These are phyloP conservation scores for Sutorius eximius DNA, from an alignment of 1,284 basidiomycete genomes.

Conservation along the genomic window DNA sequence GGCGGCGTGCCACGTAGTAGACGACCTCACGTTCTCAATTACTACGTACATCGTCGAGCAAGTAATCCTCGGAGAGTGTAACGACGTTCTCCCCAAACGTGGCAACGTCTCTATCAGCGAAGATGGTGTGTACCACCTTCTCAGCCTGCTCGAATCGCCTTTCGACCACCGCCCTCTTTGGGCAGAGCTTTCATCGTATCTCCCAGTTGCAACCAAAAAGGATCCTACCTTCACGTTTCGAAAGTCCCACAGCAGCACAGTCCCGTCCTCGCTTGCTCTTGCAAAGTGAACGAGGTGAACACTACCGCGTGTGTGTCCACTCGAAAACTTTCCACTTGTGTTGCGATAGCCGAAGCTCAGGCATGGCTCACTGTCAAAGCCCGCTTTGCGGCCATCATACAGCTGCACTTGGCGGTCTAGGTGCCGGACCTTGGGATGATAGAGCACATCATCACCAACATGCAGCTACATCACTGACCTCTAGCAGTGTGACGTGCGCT, in stretches of 20 bases:
- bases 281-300: slow-evolving; percentile 43
- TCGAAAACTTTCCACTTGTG: slow-evolving; percentile 18
- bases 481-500: slow-evolving; percentile 44
- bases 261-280: slow-evolving; percentile 47
- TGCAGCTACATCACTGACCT: slow-evolving; percentile 38
- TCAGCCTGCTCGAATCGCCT: slow-evolving; percentile 35
- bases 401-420: slow-evolving; percentile 49
- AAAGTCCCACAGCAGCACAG: slow-evolving; percentile 51
- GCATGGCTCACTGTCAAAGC: slow-evolving; percentile 41
- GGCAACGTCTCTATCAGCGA: slow-evolving; percentile 41
- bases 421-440: slow-evolving; percentile 43
- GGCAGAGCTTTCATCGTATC: slow-evolving; percentile 24
- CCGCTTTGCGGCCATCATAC: slow-evolving; percentile 44
- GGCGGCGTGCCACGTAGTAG: slow-evolving; percentile 11
- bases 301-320: slow-evolving; percentile 33
- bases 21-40: slow-evolving; percentile 1
- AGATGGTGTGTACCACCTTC: slow-evolving; percentile 44
- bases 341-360: slow-evolving; percentile 46
- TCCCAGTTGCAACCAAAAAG: slow-evolving; percentile 8
- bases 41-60: slow-evolving; percentile 15
- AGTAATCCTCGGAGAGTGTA: slow-evolving; percentile 41
- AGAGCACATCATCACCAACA: slow-evolving; percentile 18
- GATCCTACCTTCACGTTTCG: slow-evolving; percentile 44
- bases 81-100: slow-evolving; percentile 42
- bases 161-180: slow-evolving; percentile 37